phyloP scores from a whole-genome alignment of 208 protist species.

The Trypanosoma rangeli region DNA sequence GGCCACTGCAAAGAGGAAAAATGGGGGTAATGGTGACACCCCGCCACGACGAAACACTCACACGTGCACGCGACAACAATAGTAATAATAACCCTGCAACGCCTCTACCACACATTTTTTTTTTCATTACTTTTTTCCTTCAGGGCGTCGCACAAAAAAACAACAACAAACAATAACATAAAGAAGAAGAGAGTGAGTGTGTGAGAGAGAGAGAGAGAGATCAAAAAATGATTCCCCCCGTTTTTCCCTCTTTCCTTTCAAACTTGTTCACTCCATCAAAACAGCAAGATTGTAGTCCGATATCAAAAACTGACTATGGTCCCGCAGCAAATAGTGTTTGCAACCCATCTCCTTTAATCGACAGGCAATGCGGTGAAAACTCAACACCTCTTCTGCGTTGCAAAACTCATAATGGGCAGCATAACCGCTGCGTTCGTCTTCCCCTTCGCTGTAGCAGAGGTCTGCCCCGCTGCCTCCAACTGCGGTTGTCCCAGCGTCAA shows the following conservation, averaged over 20 bases:
- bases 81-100: too few relatives aligned
- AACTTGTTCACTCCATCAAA: constrained; percentile 32
- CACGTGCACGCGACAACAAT: too few relatives aligned
- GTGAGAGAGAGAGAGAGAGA: too few relatives aligned
- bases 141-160: too few relatives aligned
- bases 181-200: too few relatives aligned
- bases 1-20: not conserved
- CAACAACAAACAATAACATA: too few relatives aligned
- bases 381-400: constrained; percentile 79
- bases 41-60: too few relatives aligned
- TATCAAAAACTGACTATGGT: constrained; percentile 69
- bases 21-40: not conserved
- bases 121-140: too few relatives aligned
- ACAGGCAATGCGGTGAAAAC: constrained; percentile 71
- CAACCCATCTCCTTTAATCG: constrained; percentile 82
- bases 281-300: constrained; percentile 67
- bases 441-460: constrained; percentile 71
- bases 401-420: constrained; percentile 55
- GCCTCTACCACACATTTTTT: too few relatives aligned
- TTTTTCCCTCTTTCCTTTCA: too few relatives aligned
- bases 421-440: constrained; percentile 80
- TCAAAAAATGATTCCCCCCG: too few relatives aligned
- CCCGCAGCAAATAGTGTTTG: constrained; percentile 57
- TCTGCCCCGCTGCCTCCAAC: constrained; percentile 12
- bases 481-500: constrained; percentile 28